Evolutionary conservation across 1,139 yeast species (phyloP), one percentile per base, ranked within the genome.

Genomic region (Blastobotrys ciferrii): DNA sequence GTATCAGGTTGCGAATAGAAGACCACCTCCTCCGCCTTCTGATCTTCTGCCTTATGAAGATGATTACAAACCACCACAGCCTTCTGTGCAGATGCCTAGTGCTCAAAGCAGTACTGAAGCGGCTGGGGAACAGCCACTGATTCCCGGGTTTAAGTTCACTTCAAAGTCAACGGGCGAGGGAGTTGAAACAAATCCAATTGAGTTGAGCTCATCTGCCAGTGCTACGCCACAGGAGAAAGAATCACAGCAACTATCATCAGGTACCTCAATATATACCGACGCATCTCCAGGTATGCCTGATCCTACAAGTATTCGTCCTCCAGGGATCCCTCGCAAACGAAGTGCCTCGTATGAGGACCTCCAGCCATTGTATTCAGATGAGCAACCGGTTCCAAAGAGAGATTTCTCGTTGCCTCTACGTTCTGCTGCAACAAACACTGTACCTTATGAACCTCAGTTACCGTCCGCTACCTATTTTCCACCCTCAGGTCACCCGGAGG

Each of bases 231-330:
- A n/a, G 9, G 33, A 31, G 13, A n/a, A n/a, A 31, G 14, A 6
- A n/a, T 12, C 40, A 7, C 3, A 19, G 18, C 40, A 36, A 19
- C 20, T 15, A 15, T 3, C 37, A 19, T 11, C 7, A 5, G 12
- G 28, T 7, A 15, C 40, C 19, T 28, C 40, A 4, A 6, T 36
- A 3, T 36, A 17, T 23, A 17, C 40, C 4, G 40, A 19, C 18
- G 43, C 50, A 19, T 51, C 54, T 12, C 54, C 54, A 3, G 42
- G 48, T 43, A 32, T 39, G 4, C 54, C 54, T 3, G 48, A 48
- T 11, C 23, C 39, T 7, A 9, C 13, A 28, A 20, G 25, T 14
- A 18, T 41, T 14, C 23, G n/a, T 23, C 36, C 33, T 13, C 28
- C 5, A 23, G 28, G 28, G 28, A 9, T 23, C 9, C 28, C 28